Conservation (phyloP, 1,284 basidiomycete genomes). For the Cutaneotrichosporon daszewskae region DNA sequence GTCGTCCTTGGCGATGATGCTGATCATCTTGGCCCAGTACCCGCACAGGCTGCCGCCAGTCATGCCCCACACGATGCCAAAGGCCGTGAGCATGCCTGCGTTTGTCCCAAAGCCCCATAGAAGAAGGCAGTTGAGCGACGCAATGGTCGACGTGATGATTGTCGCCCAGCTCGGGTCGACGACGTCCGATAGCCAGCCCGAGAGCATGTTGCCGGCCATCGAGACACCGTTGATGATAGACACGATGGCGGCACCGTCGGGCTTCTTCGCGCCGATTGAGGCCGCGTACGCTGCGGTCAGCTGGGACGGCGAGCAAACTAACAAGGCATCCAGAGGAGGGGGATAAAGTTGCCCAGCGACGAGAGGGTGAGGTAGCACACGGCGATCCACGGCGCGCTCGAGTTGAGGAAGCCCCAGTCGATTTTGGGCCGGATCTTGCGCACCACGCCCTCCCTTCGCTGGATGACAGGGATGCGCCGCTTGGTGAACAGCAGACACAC, state of each 20-base stretch:
- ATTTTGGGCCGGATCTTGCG: conserved; percentile 6
- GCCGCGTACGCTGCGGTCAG: conserved; percentile 39
- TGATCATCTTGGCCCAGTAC: conserved; percentile 35
- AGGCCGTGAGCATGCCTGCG: conserved; percentile 22
- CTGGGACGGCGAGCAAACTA: too few species aligned
- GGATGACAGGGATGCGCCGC: conserved; percentile 32
- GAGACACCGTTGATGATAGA: conserved; percentile 44
- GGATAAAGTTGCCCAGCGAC: conserved; percentile 44
- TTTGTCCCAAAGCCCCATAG: conserved; percentile 46
- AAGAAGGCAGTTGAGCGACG: conserved; percentile 35
- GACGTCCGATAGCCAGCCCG: conserved; percentile 40
- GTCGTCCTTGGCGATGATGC: conserved; percentile 36
- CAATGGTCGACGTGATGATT: conserved; percentile 30
- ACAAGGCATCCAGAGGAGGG: conserved; percentile 35
- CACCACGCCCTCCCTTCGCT: not conserved
- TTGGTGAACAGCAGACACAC: conserved; percentile 36
- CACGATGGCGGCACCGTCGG: conserved; percentile 38
- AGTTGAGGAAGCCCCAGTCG: conserved; percentile 24
- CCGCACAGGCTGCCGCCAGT: conserved; percentile 29
- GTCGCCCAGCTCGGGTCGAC: conserved; percentile 31
- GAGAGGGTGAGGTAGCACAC: conserved; percentile 26
- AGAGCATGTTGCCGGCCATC: conserved; percentile 15
- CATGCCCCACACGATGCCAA: conserved; percentile 31
- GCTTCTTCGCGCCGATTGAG: conserved; percentile 30
- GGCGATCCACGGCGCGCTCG: not conserved